Conservation (phyloP, 768 basidiomycete genomes). For the Clitopilus passeckerianus region DNA sequence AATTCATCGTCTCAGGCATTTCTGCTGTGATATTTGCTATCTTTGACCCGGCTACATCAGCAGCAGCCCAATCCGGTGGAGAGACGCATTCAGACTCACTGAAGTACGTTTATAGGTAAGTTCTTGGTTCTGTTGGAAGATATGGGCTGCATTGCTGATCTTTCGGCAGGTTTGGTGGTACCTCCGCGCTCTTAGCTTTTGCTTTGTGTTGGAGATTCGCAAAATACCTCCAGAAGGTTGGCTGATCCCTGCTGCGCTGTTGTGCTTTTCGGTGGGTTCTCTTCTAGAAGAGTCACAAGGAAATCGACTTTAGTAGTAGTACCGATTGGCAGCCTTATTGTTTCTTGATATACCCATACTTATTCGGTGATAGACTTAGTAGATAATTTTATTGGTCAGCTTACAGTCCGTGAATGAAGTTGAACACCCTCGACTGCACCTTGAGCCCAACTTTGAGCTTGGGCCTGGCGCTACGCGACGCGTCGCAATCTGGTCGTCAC, state of each 20-base stretch:
- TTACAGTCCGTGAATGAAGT: too few relatives aligned
- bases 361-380: neutral
- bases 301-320: too few relatives aligned
- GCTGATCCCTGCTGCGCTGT: neutral
- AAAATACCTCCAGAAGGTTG: slow-evolving; percentile 30
- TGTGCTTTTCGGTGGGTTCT: too few relatives aligned
- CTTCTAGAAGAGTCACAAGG: too few relatives aligned
- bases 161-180: slow-evolving; percentile 46
- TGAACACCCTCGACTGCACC: too few relatives aligned
- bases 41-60: slow-evolving; percentile 49
- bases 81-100: slow-evolving; percentile 56
- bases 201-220: slow-evolving; percentile 50
- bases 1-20: slow-evolving; percentile 87
- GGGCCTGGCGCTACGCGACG: neutral
- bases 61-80: slow-evolving; percentile 14
- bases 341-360: too few relatives aligned
- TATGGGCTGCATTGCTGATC: neutral
- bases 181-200: slow-evolving; percentile 50
- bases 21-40: slow-evolving; percentile 85
- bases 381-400: too few relatives aligned
- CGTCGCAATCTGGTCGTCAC: neutral
- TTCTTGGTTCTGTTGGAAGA: neutral
- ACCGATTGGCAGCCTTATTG: too few relatives aligned
- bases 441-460: too few relatives aligned
- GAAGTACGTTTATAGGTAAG: slow-evolving; percentile 74